phyloP scores from a whole-genome alignment of 148 eudicot species.

The Polygonum aviculare region DNA sequence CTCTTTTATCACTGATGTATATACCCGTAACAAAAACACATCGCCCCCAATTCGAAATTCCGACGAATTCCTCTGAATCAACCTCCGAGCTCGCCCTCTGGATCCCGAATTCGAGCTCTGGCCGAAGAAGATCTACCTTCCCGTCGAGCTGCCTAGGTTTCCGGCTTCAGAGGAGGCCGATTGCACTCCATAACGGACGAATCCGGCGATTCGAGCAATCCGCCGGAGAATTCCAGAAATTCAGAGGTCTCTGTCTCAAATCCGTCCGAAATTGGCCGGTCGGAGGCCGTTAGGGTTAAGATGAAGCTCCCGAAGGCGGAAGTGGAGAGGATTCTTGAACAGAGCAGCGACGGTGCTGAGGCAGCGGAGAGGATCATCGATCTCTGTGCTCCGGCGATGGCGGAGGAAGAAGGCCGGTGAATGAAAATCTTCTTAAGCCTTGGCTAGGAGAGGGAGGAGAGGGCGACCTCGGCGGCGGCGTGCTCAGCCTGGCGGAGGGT shows the following conservation, averaged over 20 bases:
- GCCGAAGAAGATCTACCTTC: constrained; percentile 57
- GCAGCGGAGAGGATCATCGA: constrained; percentile 40
- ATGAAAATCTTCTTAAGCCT: too few species aligned
- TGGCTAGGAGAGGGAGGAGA: constrained; percentile 60
- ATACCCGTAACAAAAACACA: too few species aligned
- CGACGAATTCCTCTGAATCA: constrained; percentile 31
- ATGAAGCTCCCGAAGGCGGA: constrained; percentile 51
- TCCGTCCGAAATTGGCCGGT: constrained; percentile 1
- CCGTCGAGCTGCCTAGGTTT: constrained; percentile 48
- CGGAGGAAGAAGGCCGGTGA: neutral
- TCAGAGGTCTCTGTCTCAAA: constrained; percentile 33
- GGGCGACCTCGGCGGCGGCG: constrained; percentile 86
- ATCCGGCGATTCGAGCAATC: constrained; percentile 32
- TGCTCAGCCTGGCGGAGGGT: constrained; percentile 90
- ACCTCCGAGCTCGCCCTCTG: constrained; percentile 57
- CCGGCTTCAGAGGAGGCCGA: constrained; percentile 12
- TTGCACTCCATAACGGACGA: too few species aligned
- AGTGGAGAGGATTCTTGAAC: constrained; percentile 39
- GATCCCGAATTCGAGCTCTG: constrained; percentile 25
- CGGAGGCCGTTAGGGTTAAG: constrained; percentile 28
- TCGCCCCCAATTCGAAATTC: too few species aligned
- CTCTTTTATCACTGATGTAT: too few species aligned
- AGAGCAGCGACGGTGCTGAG: constrained; percentile 50
- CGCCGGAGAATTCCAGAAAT: constrained; percentile 19
- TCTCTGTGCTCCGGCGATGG: constrained; percentile 24